Evolutionary conservation across 2,329 filamentous ascomycete species (phyloP).

Genomic region (Xylariaceae sp.): DNA sequence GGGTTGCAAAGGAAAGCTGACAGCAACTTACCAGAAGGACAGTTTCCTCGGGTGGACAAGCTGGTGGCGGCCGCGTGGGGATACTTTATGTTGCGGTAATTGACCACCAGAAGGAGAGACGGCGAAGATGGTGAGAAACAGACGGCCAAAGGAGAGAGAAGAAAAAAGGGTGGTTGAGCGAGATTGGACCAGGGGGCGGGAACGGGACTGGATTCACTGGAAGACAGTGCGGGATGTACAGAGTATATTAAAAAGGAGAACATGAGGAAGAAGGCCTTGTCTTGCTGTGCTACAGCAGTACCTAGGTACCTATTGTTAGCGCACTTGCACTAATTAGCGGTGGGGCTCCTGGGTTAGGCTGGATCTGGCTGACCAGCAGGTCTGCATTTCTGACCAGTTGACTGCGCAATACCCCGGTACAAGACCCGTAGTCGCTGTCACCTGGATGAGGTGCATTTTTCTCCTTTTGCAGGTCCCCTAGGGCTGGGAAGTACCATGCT

Average conservation of each 20-base stretch:
- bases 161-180: constrained; percentile 29
- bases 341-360: constrained; percentile 7
- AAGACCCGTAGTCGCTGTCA: too few species aligned
- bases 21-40: constrained; percentile 12
- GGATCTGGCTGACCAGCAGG: constrained; percentile 7
- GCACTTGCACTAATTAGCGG: constrained; percentile 2
- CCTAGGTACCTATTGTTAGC: too few species aligned
- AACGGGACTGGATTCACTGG: constrained; percentile 17
- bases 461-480: too few species aligned
- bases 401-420: too few species aligned
- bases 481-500: too few species aligned
- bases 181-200: constrained; percentile 28
- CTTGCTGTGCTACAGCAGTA: constrained; percentile 4
- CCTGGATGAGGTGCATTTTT: too few species aligned
- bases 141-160: constrained; percentile 24
- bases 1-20: constrained; percentile 3
- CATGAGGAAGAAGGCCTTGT: constrained; percentile 7
- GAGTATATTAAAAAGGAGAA: constrained; percentile 2
- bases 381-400: too few species aligned
- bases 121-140: constrained; percentile 20
- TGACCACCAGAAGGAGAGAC: constrained; percentile 14
- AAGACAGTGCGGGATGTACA: constrained; percentile 15
- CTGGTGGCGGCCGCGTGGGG: constrained; percentile 18
- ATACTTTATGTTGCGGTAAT: constrained; percentile 12
- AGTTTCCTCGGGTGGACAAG: constrained; percentile 6